Conservation (phyloP, 2,329 filamentous ascomycete genomes). For the Microsporum canis region DNA sequence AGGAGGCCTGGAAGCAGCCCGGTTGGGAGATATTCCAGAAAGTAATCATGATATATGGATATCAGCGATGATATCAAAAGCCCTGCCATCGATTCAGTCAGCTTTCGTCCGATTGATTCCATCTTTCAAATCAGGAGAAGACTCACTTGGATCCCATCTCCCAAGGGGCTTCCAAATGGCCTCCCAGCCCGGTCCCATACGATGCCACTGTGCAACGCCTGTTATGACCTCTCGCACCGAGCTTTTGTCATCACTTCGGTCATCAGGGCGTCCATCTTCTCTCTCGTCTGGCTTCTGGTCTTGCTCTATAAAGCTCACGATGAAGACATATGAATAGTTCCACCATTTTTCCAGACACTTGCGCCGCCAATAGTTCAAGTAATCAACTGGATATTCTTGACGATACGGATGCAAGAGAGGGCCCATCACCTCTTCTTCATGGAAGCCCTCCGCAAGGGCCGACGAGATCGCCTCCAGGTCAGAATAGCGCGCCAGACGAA, state of each 20-base stretch:
- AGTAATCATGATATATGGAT: neutral
- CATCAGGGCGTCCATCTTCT: neutral
- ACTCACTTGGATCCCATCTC: constrained; percentile 11
- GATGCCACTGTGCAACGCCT: constrained; percentile 8
- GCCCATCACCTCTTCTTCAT: constrained; percentile 6
- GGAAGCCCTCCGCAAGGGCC: constrained; percentile 5
- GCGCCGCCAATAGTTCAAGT: neutral
- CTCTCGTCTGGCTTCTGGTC: neutral
- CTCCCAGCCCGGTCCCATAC: constrained; percentile 7
- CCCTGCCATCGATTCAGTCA: neutral
- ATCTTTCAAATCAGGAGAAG: neutral
- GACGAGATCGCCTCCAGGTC: constrained; percentile 5
- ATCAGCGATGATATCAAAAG: neutral
- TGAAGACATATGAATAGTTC: constrained; percentile 7
- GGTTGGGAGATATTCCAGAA: constrained; percentile 7
- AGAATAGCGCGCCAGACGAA: constrained; percentile 6
- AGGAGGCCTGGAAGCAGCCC: constrained; percentile 7
- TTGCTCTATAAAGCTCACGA: constrained; percentile 9
- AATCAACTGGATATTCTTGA: constrained; percentile 8
- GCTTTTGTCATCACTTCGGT: neutral
- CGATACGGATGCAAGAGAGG: constrained; percentile 4
- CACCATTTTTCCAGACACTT: constrained; percentile 5
- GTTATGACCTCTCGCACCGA: constrained; percentile 5
- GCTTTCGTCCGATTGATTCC: neutral
- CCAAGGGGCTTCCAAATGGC: constrained; percentile 7